phyloP scores from a whole-genome alignment of 495 filamentous ascomycete genomes.

The Penicillium verhagenii region DNA sequence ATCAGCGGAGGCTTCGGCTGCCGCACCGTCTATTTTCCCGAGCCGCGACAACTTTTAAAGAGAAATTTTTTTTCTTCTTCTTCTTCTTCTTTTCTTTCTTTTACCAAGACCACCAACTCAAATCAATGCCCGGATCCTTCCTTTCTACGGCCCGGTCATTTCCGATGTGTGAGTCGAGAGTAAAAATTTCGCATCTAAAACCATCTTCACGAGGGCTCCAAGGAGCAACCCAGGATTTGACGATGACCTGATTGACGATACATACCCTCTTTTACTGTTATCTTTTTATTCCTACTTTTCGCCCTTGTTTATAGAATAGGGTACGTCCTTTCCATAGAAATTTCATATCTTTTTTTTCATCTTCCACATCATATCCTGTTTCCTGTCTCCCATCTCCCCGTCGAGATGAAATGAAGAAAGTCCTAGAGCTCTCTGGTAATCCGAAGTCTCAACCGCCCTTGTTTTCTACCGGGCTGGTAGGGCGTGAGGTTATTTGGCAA shows the following conservation, averaged over 20 bases:
- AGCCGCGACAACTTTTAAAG: conserved; percentile 1
- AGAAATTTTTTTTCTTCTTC: conserved; percentile 15
- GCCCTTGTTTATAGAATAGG: too few relatives aligned
- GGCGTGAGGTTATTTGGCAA: conserved; percentile 70
- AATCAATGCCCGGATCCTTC: conserved; percentile 74
- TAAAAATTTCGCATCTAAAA: conserved; percentile 86
- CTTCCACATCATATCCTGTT: not conserved
- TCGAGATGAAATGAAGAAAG: conserved; percentile 55
- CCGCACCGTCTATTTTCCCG: conserved; percentile 38
- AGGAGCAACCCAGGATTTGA: conserved; percentile 86
- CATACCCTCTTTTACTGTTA: conserved; percentile 43
- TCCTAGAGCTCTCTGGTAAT: conserved; percentile 73
- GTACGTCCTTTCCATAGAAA: conserved; percentile 24
- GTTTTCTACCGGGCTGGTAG: conserved; percentile 57
- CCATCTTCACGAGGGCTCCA: conserved; percentile 96
- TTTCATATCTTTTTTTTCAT: conserved; percentile 1
- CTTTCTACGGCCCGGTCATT: conserved; percentile 72
- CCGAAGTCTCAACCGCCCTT: conserved; percentile 64
- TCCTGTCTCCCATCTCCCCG: not conserved
- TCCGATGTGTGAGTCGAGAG: conserved; percentile 90
- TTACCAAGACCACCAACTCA: conserved; percentile 82
- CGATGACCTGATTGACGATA: conserved; percentile 96
- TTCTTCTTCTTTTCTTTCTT: conserved; percentile 41
- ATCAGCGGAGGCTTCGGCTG: conserved; percentile 29
- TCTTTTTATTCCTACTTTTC: too few relatives aligned